A percentile compares a stretch with the other conserved stretches of the same genome.
Conservation (phyloP, 495 filamentous ascomycete genomes). For the Geoglossum glabrum region DNA sequence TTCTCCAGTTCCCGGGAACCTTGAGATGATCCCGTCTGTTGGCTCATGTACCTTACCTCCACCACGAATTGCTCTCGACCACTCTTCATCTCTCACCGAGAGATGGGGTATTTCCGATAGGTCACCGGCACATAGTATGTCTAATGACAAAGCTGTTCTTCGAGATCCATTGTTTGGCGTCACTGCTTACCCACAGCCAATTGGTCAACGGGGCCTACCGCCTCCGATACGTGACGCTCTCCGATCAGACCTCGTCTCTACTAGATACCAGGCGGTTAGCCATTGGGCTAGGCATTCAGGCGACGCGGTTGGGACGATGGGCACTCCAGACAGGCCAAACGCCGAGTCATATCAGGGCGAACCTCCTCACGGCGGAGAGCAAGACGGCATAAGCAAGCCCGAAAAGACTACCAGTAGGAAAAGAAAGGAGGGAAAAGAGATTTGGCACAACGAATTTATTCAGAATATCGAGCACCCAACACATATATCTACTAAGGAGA, state of each 20-base stretch:
- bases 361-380: neutral
- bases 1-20: neutral
- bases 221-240: neutral
- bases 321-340: neutral
- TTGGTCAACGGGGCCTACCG: neutral
- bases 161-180: neutral
- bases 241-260: neutral
- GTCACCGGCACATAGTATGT: neutral
- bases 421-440: neutral
- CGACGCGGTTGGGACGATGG: neutral
- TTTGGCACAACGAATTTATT: neutral
- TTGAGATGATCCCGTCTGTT: neutral
- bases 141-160: neutral
- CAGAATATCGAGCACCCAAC: neutral
- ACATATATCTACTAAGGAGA: neutral
- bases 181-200: neutral
- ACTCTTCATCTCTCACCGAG: neutral
- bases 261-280: neutral
- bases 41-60: neutral
- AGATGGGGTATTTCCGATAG: neutral
- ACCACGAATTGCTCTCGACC: neutral
- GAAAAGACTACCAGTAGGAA: neutral
- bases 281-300: neutral
- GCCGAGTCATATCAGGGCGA: neutral
- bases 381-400: neutral